A percentile compares a stretch with the other conserved stretches of the same genome.
Evolutionary conservation across 2,329 filamentous ascomycete species (phyloP).

Genomic region (Xylariaceae sp.): DNA sequence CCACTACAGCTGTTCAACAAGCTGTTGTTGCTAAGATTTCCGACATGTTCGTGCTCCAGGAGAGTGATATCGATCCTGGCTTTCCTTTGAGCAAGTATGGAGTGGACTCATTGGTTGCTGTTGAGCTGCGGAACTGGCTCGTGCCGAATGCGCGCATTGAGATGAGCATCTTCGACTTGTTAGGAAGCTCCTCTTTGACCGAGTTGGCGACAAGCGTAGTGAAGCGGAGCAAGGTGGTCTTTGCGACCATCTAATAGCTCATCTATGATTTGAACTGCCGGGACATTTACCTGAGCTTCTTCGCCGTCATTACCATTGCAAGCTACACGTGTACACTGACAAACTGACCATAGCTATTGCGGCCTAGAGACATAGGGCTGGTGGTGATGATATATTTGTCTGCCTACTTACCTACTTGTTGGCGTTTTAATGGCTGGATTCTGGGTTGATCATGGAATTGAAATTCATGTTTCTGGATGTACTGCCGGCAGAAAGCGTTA

Average conservation of each 20-base stretch:
- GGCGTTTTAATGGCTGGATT: too few relatives aligned
- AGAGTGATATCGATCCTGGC: constrained; percentile 18
- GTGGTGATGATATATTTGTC: too few relatives aligned
- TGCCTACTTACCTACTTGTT: too few relatives aligned
- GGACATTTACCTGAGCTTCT: too few relatives aligned
- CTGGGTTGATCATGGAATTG: too few relatives aligned
- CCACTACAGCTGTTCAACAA: constrained; percentile 3
- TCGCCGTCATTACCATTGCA: too few relatives aligned
- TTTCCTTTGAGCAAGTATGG: constrained; percentile 21
- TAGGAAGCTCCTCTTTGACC: constrained; percentile 21
- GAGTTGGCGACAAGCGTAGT: constrained; percentile 20
- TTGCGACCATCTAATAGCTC: constrained; percentile 10
- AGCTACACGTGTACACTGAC: too few relatives aligned
- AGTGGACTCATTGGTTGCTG: constrained; percentile 33
- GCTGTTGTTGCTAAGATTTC: constrained; percentile 21
- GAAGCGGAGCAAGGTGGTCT: constrained; percentile 10
- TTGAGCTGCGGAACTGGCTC: constrained; percentile 33
- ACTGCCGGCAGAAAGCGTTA: too few relatives aligned
- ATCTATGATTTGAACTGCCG: too few relatives aligned
- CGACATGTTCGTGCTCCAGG: constrained; percentile 26
- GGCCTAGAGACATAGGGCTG: too few relatives aligned
- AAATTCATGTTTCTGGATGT: too few relatives aligned
- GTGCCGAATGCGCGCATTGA: constrained; percentile 21
- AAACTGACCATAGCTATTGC: too few relatives aligned
- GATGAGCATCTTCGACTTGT: constrained; percentile 29